A percentile compares a stretch with the other conserved stretches of the same genome.
phyloP scores from a whole-genome alignment of 495 filamentous ascomycete species.

The Beverwykella pulmonaria region DNA sequence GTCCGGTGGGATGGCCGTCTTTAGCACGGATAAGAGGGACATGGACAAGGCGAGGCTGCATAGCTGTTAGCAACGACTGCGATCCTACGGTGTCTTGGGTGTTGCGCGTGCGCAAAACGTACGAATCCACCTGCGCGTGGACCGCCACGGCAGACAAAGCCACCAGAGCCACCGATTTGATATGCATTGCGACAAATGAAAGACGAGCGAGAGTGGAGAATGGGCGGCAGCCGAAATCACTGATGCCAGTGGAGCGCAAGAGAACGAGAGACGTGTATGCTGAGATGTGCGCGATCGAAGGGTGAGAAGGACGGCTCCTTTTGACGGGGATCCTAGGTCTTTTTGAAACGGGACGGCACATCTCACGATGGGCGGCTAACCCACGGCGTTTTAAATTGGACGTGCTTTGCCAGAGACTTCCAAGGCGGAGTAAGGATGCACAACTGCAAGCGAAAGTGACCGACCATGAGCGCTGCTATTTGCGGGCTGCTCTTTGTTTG shows the following conservation, averaged over 20 bases:
- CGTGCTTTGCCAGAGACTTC: not conserved
- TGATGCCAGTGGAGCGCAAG: not conserved
- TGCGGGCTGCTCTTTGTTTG: not conserved
- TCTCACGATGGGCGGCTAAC: conserved; percentile 22
- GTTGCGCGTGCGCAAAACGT: not conserved
- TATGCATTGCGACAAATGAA: conserved; percentile 20
- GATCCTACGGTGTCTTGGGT: not conserved
- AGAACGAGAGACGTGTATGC: not conserved
- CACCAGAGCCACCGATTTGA: conserved; percentile 13
- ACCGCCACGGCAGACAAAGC: conserved; percentile 15
- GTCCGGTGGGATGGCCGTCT: conserved; percentile 34
- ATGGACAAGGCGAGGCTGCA: conserved; percentile 17
- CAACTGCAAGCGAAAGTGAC: conserved; percentile 7
- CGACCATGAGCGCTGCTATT: not conserved
- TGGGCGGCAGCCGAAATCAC: not conserved
- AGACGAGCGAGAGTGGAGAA: conserved; percentile 34
- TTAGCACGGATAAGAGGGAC: conserved; percentile 33
- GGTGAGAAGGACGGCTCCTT: conserved; percentile 1
- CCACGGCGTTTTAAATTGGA: conserved; percentile 12
- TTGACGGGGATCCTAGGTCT: conserved; percentile 11
- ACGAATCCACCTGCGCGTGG: conserved; percentile 4
- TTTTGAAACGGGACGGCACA: conserved; percentile 20
- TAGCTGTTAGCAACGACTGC: not conserved
- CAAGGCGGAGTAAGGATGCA: conserved; percentile 3
- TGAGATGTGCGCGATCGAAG: not conserved